Evolutionary conservation across 2,329 filamentous ascomycete species (phyloP).

Genomic region (Fusarium brevicatenulatum): DNA sequence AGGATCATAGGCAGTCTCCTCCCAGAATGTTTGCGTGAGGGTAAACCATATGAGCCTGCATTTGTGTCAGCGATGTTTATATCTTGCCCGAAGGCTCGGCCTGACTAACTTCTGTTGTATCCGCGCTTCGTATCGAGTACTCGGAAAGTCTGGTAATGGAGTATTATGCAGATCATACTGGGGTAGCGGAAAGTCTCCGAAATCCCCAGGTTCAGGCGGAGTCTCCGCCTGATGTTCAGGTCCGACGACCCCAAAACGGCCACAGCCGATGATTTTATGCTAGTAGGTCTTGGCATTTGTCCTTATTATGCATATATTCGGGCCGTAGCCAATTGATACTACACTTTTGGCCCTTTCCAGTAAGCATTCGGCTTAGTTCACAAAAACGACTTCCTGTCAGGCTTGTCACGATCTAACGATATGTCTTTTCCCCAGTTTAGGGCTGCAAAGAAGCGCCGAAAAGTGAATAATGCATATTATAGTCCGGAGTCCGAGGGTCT

Average conservation of each 20-base stretch:
- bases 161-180: neutral
- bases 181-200: neutral
- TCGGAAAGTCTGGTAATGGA: neutral
- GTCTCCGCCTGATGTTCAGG: conserved; percentile 8
- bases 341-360: fast-evolving
- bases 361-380: neutral
- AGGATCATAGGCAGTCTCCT: too few species aligned
- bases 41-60: neutral
- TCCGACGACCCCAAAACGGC: neutral
- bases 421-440: neutral
- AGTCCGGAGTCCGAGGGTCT: fast-evolving
- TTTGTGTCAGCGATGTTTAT: fast-evolving
- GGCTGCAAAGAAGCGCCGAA: neutral
- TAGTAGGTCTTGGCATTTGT: neutral
- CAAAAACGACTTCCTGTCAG: neutral
- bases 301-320: conserved; percentile 1
- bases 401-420: neutral
- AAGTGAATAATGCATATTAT: fast-evolving
- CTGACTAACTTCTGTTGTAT: fast-evolving
- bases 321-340: neutral
- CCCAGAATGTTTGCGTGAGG: neutral
- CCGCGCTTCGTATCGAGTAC: neutral
- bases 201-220: conserved; percentile 2
- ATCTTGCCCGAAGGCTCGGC: neutral
- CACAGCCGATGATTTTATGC: neutral